These are phyloP conservation scores for Citrus inodora DNA, from an alignment of 345 rosid species.

Conservation along the genomic window DNA sequence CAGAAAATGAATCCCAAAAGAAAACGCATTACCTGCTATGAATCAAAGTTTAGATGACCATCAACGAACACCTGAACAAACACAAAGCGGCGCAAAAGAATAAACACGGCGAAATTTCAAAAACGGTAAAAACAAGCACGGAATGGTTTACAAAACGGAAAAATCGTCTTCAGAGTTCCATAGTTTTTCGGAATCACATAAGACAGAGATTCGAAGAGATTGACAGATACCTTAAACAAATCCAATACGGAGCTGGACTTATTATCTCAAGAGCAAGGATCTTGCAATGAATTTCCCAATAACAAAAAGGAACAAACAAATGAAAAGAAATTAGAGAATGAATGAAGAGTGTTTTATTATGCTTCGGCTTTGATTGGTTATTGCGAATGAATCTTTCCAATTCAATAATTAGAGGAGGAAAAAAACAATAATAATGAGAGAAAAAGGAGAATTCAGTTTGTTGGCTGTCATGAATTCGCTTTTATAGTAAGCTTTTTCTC, in stretches of 20 bases:
- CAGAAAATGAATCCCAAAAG: not conserved
- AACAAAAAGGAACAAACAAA: not conserved
- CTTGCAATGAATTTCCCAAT: not conserved
- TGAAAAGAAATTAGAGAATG: not conserved
- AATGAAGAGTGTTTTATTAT: not conserved
- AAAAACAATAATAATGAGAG: not conserved
- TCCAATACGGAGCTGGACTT: not conserved
- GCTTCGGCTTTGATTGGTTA: not conserved
- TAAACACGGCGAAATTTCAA: no score
- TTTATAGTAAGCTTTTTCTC: not conserved
- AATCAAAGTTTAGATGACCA: constrained; percentile 55
- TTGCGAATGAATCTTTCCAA: not conserved
- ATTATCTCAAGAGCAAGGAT: not conserved
- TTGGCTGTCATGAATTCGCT: not conserved
- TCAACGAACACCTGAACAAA: constrained; percentile 42
- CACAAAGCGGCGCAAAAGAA: not conserved
- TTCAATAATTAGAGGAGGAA: not conserved
- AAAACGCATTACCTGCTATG: constrained; percentile 12
- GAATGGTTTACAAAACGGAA: not conserved
- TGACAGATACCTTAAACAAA: not conserved
- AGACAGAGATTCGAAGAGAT: not conserved
- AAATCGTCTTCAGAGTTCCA: not conserved
- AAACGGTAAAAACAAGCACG: not conserved
- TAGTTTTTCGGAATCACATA: not conserved
- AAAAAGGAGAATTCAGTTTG: not conserved